phyloP scores from a whole-genome alignment of 202 grass and related monocot species.

The Zoysia matrella region DNA sequence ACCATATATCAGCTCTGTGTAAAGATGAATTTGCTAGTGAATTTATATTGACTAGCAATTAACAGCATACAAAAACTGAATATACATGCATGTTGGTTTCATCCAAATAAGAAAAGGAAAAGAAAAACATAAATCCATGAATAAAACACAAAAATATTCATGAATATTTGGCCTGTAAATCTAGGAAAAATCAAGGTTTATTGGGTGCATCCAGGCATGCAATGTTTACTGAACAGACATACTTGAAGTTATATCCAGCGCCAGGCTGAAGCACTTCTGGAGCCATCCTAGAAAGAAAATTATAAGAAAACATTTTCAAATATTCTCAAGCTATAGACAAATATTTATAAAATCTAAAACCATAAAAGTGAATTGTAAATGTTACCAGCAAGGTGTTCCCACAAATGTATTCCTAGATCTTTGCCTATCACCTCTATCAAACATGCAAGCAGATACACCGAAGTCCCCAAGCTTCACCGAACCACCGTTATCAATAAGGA shows the following conservation, averaged over 20 bases:
- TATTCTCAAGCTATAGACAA: not conserved
- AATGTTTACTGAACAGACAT: conserved; percentile 53
- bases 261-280: conserved; percentile 44
- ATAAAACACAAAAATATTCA: not conserved
- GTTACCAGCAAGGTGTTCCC: conserved; percentile 98
- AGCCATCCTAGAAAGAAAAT: conserved; percentile 81
- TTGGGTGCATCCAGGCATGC: not conserved
- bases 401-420: conserved; percentile 97
- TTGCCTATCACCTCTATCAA: conserved; percentile 98
- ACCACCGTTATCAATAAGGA: conserved; percentile 89
- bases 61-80: conserved; percentile 5
- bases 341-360: conserved; percentile 8
- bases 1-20: conserved; percentile 54
- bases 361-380: not conserved
- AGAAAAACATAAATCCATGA: not conserved
- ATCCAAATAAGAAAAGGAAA: not conserved
- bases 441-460: conserved; percentile 97
- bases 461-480: conserved; percentile 96
- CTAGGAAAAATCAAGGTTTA: not conserved
- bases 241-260: conserved; percentile 98
- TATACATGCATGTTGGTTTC: not conserved
- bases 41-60: conserved; percentile 20
- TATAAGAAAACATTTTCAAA: conserved; percentile 36
- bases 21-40: conserved; percentile 36
- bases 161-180: not conserved